Conservation (phyloP, 2,329 filamentous ascomycete species). For the Fusarium sp. region DNA sequence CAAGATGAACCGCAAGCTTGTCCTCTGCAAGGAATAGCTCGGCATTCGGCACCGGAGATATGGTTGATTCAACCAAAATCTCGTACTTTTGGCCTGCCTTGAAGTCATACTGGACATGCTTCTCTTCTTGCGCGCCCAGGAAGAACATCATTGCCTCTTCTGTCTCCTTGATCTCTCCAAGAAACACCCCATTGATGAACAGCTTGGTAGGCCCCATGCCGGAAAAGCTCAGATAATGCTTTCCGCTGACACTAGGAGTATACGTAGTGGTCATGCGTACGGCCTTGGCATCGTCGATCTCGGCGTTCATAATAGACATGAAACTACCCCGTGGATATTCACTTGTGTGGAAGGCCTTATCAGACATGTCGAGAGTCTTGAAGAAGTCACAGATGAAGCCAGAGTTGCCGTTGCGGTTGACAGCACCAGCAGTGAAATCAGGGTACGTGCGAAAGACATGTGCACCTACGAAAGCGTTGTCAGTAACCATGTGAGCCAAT, state of each 20-base stretch:
- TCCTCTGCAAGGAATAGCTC: background rate
- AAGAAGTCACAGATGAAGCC: background rate
- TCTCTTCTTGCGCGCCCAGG: background rate
- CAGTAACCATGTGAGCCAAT: background rate
- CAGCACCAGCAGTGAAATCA: background rate
- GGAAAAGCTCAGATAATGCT: background rate
- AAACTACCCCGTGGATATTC: background rate
- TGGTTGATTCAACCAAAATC: background rate
- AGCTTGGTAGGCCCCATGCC: background rate
- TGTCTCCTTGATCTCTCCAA: background rate
- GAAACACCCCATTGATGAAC: background rate
- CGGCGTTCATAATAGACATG: background rate
- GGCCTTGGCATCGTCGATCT: background rate
- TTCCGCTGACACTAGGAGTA: background rate
- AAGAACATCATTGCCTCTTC: background rate
- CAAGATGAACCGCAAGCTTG: background rate
- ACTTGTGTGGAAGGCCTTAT: background rate
- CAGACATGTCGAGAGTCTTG: background rate
- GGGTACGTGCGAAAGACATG: background rate
- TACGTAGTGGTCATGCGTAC: background rate
- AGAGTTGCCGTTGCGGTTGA: background rate
- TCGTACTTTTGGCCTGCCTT: background rate
- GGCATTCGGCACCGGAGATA: background rate
- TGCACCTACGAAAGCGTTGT: background rate
- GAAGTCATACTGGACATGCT: background rate